Percentiles rank a stretch among this genome's conserved stretches.
phyloP scores from a whole-genome alignment of 2,329 filamentous ascomycete genomes.

The Exserohilum turcica region DNA sequence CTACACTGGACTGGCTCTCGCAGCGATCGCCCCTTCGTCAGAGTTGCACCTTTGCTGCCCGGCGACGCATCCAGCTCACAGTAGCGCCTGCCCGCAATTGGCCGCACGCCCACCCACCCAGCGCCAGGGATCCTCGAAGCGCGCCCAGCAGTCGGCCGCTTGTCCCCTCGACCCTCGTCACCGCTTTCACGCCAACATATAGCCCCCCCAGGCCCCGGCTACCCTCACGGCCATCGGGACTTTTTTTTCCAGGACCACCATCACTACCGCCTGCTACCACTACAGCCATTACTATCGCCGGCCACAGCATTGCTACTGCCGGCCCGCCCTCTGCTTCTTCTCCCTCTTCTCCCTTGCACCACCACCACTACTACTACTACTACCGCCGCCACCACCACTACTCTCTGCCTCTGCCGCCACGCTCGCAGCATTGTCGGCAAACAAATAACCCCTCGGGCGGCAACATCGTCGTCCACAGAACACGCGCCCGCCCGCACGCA shows the following conservation, averaged over 20 bases:
- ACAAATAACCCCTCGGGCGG: too few relatives aligned
- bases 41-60: conserved; percentile 30
- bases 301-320: not conserved
- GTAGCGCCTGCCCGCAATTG: conserved; percentile 32
- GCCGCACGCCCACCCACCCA: conserved; percentile 22
- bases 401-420: too few relatives aligned
- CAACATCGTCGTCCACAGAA: not conserved
- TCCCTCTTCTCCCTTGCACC: too few relatives aligned
- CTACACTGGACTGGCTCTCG: too few relatives aligned
- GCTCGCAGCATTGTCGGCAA: too few relatives aligned
- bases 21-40: conserved; percentile 26
- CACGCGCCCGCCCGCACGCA: not conserved
- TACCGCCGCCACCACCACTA: not conserved
- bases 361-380: not conserved
- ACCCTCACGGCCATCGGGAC: conserved; percentile 4
- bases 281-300: too few relatives aligned
- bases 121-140: conserved; percentile 24
- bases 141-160: conserved; percentile 23
- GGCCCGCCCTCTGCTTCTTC: too few relatives aligned
- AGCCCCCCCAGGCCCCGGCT: conserved; percentile 27
- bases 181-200: conserved; percentile 32
- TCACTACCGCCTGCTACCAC: not conserved
- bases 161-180: conserved; percentile 29
- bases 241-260: conserved; percentile 6
- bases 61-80: conserved; percentile 27